Base-by-base conservation (phyloP, 768 basidiomycete genomes). In the Pulveroboletus sp. region DNA sequence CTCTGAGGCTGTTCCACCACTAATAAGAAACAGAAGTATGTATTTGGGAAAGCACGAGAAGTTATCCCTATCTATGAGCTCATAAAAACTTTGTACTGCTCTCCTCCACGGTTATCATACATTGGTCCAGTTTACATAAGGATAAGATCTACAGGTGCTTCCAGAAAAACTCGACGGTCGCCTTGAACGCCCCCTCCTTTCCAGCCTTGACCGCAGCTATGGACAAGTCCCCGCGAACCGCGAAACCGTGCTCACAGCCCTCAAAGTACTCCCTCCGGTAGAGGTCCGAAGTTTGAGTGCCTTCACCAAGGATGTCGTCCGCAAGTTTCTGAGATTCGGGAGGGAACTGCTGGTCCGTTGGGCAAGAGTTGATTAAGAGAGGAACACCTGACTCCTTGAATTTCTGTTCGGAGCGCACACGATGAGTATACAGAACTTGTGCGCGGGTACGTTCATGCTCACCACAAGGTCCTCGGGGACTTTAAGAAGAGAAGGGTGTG, bases 1-100 rank as follows among this genome's bases (percentile, higher is more conserved):
- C 80, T 39, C 65, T 97, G 60, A 76, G 94, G 57, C 72, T 97
- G 55, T 97, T 97, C 84, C 92, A 95, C 60, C 91, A 92, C 65
- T 94, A 62, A 63, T 16, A 8, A 8, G 10, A 74, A 36, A 25
- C 24, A 2, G 38, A 8, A 9, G 3, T n/a, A 9, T n/a, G n/a
- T n/a, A 39, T 25, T 3, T 8, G 14, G n/a, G 29, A 14, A 32
- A 20, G 9, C 10, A 17, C 6, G 27, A n/a, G 21, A 31, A 38
- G 17, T 46, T 33, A 31, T 45, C 17, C 44, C 5, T 44, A 51
- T 60, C 27, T 47, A 36, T 43, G 27, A 21, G 23, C n/a, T 27
- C 16, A 20, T 34, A 8, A 27, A 40, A 29, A 45, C 1, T 17
- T 34, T 24, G 47, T 42, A 42, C 31, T 5, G 24, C 8, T 35